Evolutionary conservation across 169 alveolate species (phyloP).

Genomic region (Neospora caninum): DNA sequence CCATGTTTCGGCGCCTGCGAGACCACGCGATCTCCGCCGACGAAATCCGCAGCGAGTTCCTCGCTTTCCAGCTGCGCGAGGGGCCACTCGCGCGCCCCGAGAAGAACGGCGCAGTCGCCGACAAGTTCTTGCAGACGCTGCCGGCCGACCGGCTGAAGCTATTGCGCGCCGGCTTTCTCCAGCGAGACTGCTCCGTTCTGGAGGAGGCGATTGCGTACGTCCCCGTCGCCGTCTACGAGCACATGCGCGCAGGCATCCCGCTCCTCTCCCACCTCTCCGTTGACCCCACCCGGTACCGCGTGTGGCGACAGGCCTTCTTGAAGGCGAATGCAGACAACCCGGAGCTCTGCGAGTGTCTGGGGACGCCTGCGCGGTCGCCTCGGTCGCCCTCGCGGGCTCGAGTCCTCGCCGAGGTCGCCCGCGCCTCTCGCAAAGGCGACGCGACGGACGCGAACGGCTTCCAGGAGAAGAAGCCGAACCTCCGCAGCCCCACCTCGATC

Average conservation of each 20-base stretch:
- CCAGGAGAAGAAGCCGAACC: background rate
- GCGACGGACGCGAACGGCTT: background rate
- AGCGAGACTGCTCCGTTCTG: slow-evolving; percentile 56
- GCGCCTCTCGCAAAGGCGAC: background rate
- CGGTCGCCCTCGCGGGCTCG: background rate
- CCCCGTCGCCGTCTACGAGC: slow-evolving; percentile 67
- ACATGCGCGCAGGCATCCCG: slow-evolving; percentile 34
- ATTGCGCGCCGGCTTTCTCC: slow-evolving; percentile 41
- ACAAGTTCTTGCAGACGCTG: background rate
- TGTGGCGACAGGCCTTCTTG: slow-evolving; percentile 49
- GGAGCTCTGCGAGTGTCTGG: background rate
- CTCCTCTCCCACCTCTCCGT: slow-evolving; percentile 41
- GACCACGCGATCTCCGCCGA: background rate
- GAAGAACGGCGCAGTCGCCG: background rate
- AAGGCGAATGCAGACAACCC: background rate
- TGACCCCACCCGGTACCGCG: slow-evolving; percentile 39
- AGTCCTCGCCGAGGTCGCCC: background rate
- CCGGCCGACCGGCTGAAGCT: slow-evolving; percentile 6
- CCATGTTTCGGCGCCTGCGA: background rate
- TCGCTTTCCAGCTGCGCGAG: background rate
- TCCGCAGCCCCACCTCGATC: background rate
- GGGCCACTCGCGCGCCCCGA: background rate
- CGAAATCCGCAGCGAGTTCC: slow-evolving; percentile 1
- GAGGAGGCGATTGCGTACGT: slow-evolving; percentile 69
- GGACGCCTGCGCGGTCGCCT: background rate